phyloP scores from a whole-genome alignment of 371 early-diverging fungal genomes.

The Lichtheimia corymbifera region DNA sequence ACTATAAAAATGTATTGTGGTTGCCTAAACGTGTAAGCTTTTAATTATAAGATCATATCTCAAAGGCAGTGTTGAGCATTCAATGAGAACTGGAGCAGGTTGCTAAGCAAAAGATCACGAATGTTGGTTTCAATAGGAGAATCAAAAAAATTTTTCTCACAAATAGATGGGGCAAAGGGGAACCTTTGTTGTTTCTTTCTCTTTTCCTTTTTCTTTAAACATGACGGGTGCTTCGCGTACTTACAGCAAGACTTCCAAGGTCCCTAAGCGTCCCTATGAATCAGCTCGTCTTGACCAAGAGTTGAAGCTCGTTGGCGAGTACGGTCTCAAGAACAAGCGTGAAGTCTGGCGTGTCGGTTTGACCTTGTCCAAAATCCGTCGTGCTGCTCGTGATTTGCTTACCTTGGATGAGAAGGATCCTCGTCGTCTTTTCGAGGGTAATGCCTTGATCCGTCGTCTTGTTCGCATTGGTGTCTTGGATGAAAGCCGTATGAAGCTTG shows the following conservation, averaged over 20 bases:
- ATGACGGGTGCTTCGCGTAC: constrained; percentile 22
- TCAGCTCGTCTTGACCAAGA: constrained; percentile 99
- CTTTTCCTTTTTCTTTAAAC: constrained; percentile 13
- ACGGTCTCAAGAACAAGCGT: constrained; percentile 99
- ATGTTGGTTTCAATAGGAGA: background rate
- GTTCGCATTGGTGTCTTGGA: constrained; percentile 98
- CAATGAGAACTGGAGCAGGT: background rate
- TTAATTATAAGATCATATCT: too few species aligned
- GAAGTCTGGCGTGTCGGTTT: constrained; percentile 99
- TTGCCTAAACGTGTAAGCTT: too few species aligned
- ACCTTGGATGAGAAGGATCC: constrained; percentile 98
- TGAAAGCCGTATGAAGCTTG: constrained; percentile 97
- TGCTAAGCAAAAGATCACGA: background rate
- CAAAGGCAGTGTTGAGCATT: background rate
- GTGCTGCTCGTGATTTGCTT: constrained; percentile 99
- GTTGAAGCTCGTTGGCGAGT: constrained; percentile 98
- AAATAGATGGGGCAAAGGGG: background rate
- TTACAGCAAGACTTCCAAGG: constrained; percentile 95
- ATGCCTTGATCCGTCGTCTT: constrained; percentile 98
- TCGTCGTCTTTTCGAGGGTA: constrained; percentile 98
- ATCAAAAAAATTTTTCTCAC: constrained; percentile 5
- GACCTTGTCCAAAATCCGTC: constrained; percentile 98
- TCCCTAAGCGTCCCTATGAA: constrained; percentile 99
- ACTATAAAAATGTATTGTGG: too few species aligned
- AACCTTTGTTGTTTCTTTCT: constrained; percentile 4